These are phyloP conservation scores for Chenopodium formosanum DNA, from an alignment of 148 eudicot species.

Conservation along the genomic window DNA sequence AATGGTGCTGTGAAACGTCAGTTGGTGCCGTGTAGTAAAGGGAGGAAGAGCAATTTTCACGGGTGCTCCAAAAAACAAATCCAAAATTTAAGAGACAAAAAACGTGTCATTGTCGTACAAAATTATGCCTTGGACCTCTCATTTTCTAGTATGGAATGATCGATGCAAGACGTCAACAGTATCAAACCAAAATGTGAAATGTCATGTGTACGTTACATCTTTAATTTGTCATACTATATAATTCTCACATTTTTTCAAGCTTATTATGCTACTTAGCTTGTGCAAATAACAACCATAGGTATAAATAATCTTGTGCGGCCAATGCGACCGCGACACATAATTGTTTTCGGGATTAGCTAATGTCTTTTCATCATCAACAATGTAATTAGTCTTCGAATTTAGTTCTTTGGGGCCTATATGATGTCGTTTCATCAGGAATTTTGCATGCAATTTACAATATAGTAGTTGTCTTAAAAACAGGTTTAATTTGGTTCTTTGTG, in stretches of 20 bases:
- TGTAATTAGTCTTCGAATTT: neutral
- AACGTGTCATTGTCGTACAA: conserved; percentile 20
- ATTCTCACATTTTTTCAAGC: neutral
- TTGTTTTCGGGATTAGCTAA: neutral
- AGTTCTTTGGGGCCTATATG: neutral
- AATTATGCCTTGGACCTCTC: conserved; percentile 18
- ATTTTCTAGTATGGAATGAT: conserved; percentile 29
- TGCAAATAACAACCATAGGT: neutral
- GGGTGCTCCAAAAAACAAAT: conserved; percentile 15
- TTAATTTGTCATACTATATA: neutral
- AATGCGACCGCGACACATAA: conserved; percentile 2
- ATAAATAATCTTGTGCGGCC: conserved; percentile 11
- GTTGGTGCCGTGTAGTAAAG: conserved; percentile 21
- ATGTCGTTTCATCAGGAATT: neutral
- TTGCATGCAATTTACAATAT: neutral
- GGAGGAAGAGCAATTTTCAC: conserved; percentile 12
- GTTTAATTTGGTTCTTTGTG: too few species aligned
- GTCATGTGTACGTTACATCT: conserved; percentile 18
- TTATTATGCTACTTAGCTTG: neutral
- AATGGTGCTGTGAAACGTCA: conserved; percentile 3
- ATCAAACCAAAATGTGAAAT: conserved; percentile 16
- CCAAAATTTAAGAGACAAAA: neutral
- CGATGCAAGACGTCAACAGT: conserved; percentile 23
- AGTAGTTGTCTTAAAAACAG: too few species aligned
- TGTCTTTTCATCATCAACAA: neutral